Base-by-base conservation (phyloP, 164 flowering plant species). In the Tetracentron sinense region DNA sequence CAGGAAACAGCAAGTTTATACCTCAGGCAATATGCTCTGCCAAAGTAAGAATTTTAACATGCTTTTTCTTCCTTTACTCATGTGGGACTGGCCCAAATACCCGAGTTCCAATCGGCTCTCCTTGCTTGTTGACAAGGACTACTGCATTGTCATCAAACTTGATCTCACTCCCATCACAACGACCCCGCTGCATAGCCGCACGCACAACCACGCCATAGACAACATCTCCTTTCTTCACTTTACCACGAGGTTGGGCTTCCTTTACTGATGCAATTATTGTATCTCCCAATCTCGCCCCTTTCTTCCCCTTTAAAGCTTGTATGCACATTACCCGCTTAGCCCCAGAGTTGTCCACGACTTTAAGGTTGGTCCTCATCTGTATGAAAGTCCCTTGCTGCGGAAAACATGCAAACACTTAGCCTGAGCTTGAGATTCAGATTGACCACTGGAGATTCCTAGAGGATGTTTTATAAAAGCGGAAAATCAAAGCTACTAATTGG, bases 71-170 rank as follows among this genome's bases (percentile, higher is more conserved):
- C 79, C 97, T 82, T 0, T 89, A 67, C 78, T 93, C 97, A 59
- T 88, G 96, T 7, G 96, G 91, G 4, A 90, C 91, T 3, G 97
- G 98, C 21, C 98, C 98, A 66, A 86, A 86, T 28, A 93, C 92
- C 19, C 97, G 71, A 31, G 90, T 85, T 10, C 98, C 98, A 7
- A 80, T 74, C 17, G 97, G 97, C 74, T 90, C 91, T 23, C 88
- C 91, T 69, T 89, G 86, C 78, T 93, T 93, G 79, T 87, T 84
- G 56, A 93, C 75, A 47, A 93, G 82, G 19, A 90, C 97, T 7
- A 79, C 88, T 11, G 98, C 96, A 81, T 93, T 93, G 70, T 90
- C 97, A 72, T 93, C 98, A 75, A 93, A 90, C 75, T 81, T 89
- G 64, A 87, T 77, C 69, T 81, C 88, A 67, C 96, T 91, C 27